Evolutionary conservation across 176 grass and related monocot species (phyloP).

Genomic region (Aegilops bicornis): DNA sequence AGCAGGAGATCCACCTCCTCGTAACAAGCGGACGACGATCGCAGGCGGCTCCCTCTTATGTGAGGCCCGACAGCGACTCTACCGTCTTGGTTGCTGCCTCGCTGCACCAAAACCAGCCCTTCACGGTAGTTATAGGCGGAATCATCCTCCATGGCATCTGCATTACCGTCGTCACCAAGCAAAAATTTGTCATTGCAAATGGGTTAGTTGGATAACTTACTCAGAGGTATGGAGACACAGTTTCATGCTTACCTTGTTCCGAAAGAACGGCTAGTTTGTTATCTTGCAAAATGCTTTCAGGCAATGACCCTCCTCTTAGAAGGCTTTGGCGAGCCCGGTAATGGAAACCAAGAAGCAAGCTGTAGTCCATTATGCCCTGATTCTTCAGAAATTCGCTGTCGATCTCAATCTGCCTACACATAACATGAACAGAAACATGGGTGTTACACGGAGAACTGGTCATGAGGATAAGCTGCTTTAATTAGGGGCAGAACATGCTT

Average conservation of each 20-base stretch:
- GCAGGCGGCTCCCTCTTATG: constrained; percentile 82
- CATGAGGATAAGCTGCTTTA: neutral
- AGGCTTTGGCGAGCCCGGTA: constrained; percentile 81
- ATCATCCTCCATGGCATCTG: constrained; percentile 88
- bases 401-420: constrained; percentile 76
- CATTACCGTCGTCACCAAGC: neutral
- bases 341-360: neutral
- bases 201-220: neutral
- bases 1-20: constrained; percentile 98
- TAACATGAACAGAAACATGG: neutral
- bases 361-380: constrained; percentile 84
- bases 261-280: constrained; percentile 67
- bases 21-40: constrained; percentile 81
- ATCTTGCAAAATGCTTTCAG: constrained; percentile 41
- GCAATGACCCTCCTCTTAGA: constrained; percentile 36
- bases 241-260: constrained; percentile 54
- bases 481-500: constrained; percentile 4
- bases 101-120: constrained; percentile 87
- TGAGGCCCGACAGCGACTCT: constrained; percentile 77
- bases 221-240: neutral
- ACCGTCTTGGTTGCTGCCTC: constrained; percentile 55
- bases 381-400: constrained; percentile 79
- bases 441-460: neutral
- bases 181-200: no score
- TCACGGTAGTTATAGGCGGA: constrained; percentile 48